Percentiles rank a stretch among this genome's conserved stretches.
Evolutionary conservation across 495 filamentous ascomycete species (phyloP).

Genomic region (Podospora sp.): DNA sequence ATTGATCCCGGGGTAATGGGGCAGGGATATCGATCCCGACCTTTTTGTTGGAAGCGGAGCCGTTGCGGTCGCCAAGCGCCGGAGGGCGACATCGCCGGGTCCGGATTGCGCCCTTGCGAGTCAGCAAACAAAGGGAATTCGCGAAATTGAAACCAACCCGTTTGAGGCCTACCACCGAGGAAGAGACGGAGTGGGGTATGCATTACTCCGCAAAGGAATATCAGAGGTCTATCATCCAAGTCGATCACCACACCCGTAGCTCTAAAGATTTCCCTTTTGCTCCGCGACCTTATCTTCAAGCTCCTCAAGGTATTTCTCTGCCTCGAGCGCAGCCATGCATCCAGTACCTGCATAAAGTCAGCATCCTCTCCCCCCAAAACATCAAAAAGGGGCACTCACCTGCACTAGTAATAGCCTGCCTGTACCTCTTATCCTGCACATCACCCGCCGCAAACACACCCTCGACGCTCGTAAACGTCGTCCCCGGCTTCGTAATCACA

Average conservation of each 20-base stretch:
- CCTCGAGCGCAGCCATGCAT: conserved; percentile 92
- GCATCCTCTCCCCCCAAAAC: conserved; percentile 11
- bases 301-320: conserved; percentile 88
- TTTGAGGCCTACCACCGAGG: neutral
- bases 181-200: neutral
- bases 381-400: conserved; percentile 59
- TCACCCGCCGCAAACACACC: conserved; percentile 97
- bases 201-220: neutral
- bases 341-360: conserved; percentile 69
- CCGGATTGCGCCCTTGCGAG: neutral
- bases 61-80: neutral
- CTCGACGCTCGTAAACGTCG: conserved; percentile 81
- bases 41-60: neutral
- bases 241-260: conserved; percentile 17
- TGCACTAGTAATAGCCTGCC: conserved; percentile 96
- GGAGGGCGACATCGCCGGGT: neutral
- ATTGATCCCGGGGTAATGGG: neutral
- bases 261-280: conserved; percentile 35
- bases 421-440: conserved; percentile 97
- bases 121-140: neutral
- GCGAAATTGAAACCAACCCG: neutral
- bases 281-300: conserved; percentile 57
- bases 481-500: conserved; percentile 85
- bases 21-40: neutral
- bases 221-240: neutral